Conservation (phyloP, 2,329 filamentous ascomycete genomes). For the Dothiorella sarmentorum region DNA sequence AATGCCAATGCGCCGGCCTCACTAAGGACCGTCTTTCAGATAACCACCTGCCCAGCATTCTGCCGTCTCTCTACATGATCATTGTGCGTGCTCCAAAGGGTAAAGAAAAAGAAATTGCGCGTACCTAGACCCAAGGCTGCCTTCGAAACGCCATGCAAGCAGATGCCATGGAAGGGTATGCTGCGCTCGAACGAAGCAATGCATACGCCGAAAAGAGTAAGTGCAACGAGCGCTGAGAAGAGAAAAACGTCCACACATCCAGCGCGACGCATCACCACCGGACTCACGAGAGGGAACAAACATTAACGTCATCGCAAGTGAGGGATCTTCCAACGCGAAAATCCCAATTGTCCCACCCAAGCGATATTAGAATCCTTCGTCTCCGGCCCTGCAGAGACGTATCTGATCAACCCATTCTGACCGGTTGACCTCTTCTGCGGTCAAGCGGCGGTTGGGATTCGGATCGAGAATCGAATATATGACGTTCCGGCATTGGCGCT, state of each 20-base stretch:
- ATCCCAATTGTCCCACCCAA: constrained; percentile 16
- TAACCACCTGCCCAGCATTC: constrained; percentile 8
- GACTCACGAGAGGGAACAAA: not conserved
- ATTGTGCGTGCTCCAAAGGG: constrained; percentile 5
- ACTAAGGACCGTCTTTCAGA: constrained; percentile 17
- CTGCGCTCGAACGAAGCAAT: constrained; percentile 31
- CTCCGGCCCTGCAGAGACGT: constrained; percentile 91
- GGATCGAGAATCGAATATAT: constrained; percentile 98
- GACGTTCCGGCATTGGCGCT: constrained; percentile 97
- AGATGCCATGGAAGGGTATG: constrained; percentile 37
- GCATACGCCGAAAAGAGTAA: constrained; percentile 27
- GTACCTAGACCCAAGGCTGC: constrained; percentile 9
- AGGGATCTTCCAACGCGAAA: constrained; percentile 12
- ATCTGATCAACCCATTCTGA: constrained; percentile 99
- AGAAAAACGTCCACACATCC: not conserved
- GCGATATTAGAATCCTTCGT: constrained; percentile 76
- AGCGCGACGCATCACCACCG: not conserved
- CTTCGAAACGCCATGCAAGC: constrained; percentile 16
- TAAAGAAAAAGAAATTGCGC: constrained; percentile 11
- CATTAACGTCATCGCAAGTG: constrained; percentile 11
- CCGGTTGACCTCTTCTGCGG: constrained; percentile 92
- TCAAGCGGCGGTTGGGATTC: constrained; percentile 87
- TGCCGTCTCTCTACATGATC: constrained; percentile 15
- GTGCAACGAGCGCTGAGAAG: constrained; percentile 17
- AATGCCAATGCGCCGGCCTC: constrained; percentile 1